phyloP scores from a whole-genome alignment of 2,329 filamentous ascomycete species.

The Akanthomyces uredinophilus region DNA sequence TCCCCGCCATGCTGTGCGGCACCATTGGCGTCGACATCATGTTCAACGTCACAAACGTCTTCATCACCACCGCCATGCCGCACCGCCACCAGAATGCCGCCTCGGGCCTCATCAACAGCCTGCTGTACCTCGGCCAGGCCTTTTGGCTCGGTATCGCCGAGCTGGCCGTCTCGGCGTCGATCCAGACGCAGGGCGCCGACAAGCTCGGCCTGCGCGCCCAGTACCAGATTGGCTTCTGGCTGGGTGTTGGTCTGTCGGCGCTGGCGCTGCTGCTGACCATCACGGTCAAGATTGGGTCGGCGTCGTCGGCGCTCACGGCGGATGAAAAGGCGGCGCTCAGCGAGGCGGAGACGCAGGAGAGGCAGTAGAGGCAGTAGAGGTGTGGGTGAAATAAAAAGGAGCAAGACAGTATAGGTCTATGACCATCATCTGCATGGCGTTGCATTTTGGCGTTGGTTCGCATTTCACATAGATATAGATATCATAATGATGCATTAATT shows the following conservation, averaged over 20 bases:
- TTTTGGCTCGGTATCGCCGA: slow-evolving; percentile 68
- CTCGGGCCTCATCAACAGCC: slow-evolving; percentile 64
- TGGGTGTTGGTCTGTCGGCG: slow-evolving; percentile 51
- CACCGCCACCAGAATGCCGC: slow-evolving; percentile 64
- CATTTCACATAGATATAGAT: not conserved
- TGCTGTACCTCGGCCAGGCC: slow-evolving; percentile 67
- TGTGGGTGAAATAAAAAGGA: too few species aligned
- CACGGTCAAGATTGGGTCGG: slow-evolving; percentile 51
- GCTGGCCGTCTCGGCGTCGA: slow-evolving; percentile 50
- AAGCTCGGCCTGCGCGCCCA: slow-evolving; percentile 42
- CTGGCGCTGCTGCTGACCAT: slow-evolving; percentile 49
- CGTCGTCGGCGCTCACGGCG: slow-evolving; percentile 51
- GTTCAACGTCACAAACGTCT: slow-evolving; percentile 71
- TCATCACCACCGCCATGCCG: slow-evolving; percentile 68
- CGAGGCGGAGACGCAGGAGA: slow-evolving; percentile 8
- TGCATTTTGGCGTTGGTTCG: not conserved
- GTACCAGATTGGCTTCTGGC: slow-evolving; percentile 64
- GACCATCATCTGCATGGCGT: not conserved
- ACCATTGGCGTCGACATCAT: slow-evolving; percentile 72
- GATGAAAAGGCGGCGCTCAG: slow-evolving; percentile 44
- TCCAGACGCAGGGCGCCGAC: slow-evolving; percentile 20
- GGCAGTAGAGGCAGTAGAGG: not conserved
- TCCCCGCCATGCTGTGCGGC: slow-evolving; percentile 62
- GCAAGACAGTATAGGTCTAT: too few species aligned
- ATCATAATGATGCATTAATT: not conserved